A percentile compares a stretch with the other conserved stretches of the same genome.
Conservation (phyloP, 148 eudicot species). For the Chenopodium berlandieri region DNA sequence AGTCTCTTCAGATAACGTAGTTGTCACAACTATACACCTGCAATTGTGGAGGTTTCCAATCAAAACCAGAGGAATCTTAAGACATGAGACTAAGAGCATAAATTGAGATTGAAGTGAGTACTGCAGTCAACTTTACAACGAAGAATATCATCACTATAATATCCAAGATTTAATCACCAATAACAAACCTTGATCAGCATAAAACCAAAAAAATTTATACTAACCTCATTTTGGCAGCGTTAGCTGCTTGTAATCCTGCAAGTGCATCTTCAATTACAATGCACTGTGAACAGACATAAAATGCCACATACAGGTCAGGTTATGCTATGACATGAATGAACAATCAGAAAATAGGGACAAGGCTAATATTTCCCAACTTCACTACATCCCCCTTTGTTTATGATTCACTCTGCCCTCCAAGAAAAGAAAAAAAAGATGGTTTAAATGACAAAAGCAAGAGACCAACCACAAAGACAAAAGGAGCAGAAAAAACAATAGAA, state of each 20-base stretch:
- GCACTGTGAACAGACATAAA: conserved; percentile 47
- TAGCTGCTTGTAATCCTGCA: conserved; percentile 97
- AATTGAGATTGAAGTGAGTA: neutral
- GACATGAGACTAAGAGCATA: neutral
- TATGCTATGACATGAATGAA: neutral
- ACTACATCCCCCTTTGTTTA: neutral
- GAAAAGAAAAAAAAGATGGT: too few relatives aligned
- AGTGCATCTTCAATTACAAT: conserved; percentile 97
- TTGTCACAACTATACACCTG: conserved; percentile 98
- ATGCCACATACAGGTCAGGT: conserved; percentile 11
- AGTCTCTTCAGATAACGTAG: conserved; percentile 77
- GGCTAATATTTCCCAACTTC: neutral
- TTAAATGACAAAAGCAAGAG: neutral
- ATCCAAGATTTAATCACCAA: neutral
- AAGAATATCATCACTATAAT: neutral
- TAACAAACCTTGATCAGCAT: neutral
- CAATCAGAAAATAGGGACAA: conserved; percentile 2
- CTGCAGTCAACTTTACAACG: neutral
- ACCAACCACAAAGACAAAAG: neutral
- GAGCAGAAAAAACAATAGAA: conserved; percentile 2
- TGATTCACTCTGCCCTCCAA: neutral
- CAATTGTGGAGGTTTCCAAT: conserved; percentile 24
- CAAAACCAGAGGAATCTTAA: conserved; percentile 7
- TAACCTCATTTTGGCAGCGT: conserved; percentile 92
- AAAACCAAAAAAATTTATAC: conserved; percentile 6